Evolutionary conservation across 192 early-diverging fungal species (phyloP), one percentile per base, ranked within the genome.

Genomic region (Entomortierella parvispora): DNA sequence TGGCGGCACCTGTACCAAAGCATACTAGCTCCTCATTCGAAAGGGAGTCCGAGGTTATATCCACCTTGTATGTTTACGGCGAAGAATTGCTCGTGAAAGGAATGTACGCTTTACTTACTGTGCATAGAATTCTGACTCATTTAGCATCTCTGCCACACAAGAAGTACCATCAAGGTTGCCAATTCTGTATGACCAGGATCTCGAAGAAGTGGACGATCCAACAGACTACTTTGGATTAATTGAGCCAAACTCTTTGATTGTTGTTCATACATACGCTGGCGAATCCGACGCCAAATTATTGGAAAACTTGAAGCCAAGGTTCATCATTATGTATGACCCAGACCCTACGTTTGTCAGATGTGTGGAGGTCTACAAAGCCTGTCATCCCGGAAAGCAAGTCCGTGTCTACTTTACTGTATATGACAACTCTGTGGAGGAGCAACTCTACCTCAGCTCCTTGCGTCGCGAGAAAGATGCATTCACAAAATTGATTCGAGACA

Each of bases 401-500:
- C 90, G 90, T 56, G 93, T 98, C 7, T 98, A 96, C 60, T 97
- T 98, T 78, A 84, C 97, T 69, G 85, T 96, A 1, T 98, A 99
- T 72, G 93, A 97, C 54, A 93, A 96, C 79, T 95, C 93, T 9
- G 87, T 96, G 1, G 96, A 99, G 78, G 97, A 98, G 79, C 97
- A 98, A 80, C 80, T 87, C 28, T 99, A 96, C 63, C 71, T 99
- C 37, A 91, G 91, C 25, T 78, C 82, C 0, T 89, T 99, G 64
- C 83, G 97, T 22, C 87, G 86, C 46, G 97, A 99, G 75, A 96
- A 96, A 71, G 90, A 95, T 59, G 88, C 97, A 0, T 99, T 99
- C 84, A 96, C 98, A 72, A 91, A 86, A 48, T 68, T 99, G 43
- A 97, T 99, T 62, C 66, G 85, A 18, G 93, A 95, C 62, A 97